These are phyloP conservation scores for Boechera retrofracta DNA, from an alignment of 345 rosid species.

Conservation along the genomic window DNA sequence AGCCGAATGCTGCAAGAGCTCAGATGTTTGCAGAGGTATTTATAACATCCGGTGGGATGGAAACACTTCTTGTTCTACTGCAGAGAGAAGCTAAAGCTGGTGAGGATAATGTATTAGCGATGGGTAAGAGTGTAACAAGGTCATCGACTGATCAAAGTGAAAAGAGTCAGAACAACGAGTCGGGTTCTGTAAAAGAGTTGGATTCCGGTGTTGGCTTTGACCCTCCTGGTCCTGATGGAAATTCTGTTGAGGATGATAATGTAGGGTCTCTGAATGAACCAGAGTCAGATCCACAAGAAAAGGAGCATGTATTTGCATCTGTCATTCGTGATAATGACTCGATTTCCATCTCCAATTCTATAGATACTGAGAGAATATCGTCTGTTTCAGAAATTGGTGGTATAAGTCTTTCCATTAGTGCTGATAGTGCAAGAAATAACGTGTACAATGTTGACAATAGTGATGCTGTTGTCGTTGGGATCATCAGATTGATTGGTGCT, in stretches of 20 bases:
- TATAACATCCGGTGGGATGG: constrained; percentile 87
- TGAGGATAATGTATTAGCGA: constrained; percentile 54
- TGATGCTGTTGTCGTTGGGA: constrained; percentile 91
- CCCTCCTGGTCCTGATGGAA: constrained; percentile 44
- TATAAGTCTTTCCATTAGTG: constrained; percentile 90
- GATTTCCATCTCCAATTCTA: constrained; percentile 49
- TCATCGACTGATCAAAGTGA: constrained; percentile 52
- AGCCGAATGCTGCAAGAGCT: constrained; percentile 90
- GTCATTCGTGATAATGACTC: constrained; percentile 45
- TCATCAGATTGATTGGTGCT: constrained; percentile 90
- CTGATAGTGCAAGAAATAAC: constrained; percentile 95
- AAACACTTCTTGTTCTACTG: constrained; percentile 94
- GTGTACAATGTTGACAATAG: constrained; percentile 83
- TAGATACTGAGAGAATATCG: constrained; percentile 58
- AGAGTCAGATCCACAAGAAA: constrained; percentile 50
- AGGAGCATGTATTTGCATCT: constrained; percentile 48
- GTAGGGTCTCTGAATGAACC: constrained; percentile 47
- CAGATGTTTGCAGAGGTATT: constrained; percentile 77
- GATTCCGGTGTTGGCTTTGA: constrained; percentile 51
- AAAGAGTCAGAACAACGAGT: constrained; percentile 41
- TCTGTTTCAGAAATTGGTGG: constrained; percentile 94
- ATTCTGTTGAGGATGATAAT: constrained; percentile 50
- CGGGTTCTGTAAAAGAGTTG: constrained; percentile 46
- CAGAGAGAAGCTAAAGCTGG: constrained; percentile 95
- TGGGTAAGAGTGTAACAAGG: constrained; percentile 46